phyloP scores from a whole-genome alignment of 805 yeast genomes.

The Candida tallmaniae region DNA sequence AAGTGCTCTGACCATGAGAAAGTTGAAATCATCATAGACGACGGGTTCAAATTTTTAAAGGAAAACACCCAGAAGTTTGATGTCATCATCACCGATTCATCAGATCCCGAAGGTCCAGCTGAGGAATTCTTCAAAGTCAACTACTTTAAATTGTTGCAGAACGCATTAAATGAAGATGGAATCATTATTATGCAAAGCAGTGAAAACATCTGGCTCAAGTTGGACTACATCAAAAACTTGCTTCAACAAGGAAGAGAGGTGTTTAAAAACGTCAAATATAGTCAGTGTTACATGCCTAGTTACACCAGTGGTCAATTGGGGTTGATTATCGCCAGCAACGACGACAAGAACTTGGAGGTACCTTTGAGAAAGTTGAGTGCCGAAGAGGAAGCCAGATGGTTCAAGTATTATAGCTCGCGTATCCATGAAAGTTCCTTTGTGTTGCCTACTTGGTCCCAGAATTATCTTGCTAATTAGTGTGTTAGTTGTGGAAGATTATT shows the following conservation, averaged over 20 bases:
- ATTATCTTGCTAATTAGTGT: conserved; percentile 8
- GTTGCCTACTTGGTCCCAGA: conserved; percentile 74
- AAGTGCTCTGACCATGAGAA: conserved; percentile 57
- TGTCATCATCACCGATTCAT: conserved; percentile 85
- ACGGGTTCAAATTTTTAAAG: conserved; percentile 77
- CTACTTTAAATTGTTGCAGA: conserved; percentile 64
- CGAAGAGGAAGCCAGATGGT: conserved; percentile 43
- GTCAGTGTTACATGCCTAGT: conserved; percentile 81
- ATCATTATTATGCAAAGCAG: conserved; percentile 76
- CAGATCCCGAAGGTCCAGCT: conserved; percentile 96
- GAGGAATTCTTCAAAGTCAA: conserved; percentile 77
- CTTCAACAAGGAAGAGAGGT: conserved; percentile 47
- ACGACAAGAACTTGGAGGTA: conserved; percentile 40
- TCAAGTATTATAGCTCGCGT: conserved; percentile 60
- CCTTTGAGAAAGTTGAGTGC: conserved; percentile 48
- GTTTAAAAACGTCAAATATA: conserved; percentile 58
- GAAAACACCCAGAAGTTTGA: conserved; percentile 49
- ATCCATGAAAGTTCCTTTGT: conserved; percentile 74
- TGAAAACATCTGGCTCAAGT: conserved; percentile 73
- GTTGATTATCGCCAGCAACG: conserved; percentile 65
- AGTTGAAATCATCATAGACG: conserved; percentile 64
- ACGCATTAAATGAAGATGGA: conserved; percentile 58
- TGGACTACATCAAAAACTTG: conserved; percentile 47
- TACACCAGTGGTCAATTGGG: conserved; percentile 90
- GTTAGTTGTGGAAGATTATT: too few species aligned